phyloP scores from a whole-genome alignment of 352 stramenopile species.

The Lagenidium sp. region DNA sequence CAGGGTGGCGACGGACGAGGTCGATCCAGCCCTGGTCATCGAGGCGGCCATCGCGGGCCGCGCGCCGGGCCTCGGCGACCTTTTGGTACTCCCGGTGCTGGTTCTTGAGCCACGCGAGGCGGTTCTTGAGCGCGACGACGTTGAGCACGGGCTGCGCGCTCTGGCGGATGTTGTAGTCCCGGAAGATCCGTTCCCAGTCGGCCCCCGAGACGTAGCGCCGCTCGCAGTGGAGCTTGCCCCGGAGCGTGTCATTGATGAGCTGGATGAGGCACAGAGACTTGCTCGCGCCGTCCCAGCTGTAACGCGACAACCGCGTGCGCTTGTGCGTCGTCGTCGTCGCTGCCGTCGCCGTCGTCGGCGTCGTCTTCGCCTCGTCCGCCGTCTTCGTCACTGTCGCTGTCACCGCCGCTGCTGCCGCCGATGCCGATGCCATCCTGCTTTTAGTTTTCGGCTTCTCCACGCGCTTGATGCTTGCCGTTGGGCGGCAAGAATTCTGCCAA shows the following conservation, averaged over 20 bases:
- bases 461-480: too few relatives aligned
- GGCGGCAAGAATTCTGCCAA: too few relatives aligned
- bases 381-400: too few relatives aligned
- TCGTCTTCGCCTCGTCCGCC: too few relatives aligned
- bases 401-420: too few relatives aligned
- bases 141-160: neutral
- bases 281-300: neutral
- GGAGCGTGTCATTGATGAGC: neutral
- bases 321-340: conserved; percentile 2
- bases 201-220: neutral
- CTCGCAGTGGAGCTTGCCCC: neutral
- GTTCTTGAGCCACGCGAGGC: neutral
- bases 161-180: neutral
- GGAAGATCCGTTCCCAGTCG: conserved; percentile 1
- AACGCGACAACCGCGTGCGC: neutral
- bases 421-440: too few relatives aligned
- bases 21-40: neutral
- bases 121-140: conserved; percentile 2
- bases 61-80: neutral
- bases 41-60: neutral
- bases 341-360: too few relatives aligned
- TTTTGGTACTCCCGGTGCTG: conserved; percentile 2
- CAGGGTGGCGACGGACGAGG: neutral
- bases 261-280: neutral
- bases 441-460: too few relatives aligned